Percentiles rank a stretch among this genome's conserved stretches.
phyloP scores from a whole-genome alignment of 805 yeast genomes.

The Ogataea glucozyma region DNA sequence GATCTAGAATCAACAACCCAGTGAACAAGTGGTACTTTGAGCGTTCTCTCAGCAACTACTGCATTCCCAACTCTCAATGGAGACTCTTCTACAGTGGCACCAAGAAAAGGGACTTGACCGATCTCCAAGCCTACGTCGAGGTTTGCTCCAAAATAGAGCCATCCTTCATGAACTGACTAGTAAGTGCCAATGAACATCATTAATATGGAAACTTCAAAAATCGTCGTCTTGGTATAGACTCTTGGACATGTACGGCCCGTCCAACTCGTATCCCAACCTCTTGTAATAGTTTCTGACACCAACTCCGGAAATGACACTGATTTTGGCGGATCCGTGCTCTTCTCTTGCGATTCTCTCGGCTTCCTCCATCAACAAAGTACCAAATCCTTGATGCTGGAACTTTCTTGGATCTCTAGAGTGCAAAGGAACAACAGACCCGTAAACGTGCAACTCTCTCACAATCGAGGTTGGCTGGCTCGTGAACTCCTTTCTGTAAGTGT shows the following conservation, averaged over 20 bases:
- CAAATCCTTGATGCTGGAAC: conserved; percentile 99
- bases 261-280: conserved; percentile 84
- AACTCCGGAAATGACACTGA: conserved; percentile 94
- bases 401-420: conserved; percentile 97
- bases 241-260: conserved; percentile 98
- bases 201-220: background rate
- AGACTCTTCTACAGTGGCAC: conserved; percentile 45
- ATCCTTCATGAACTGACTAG: conserved; percentile 41
- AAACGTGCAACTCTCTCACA: conserved; percentile 96
- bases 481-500: conserved; percentile 89
- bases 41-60: conserved; percentile 71
- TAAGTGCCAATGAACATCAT: background rate
- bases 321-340: conserved; percentile 90
- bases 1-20: conserved; percentile 83
- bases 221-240: conserved; percentile 7
- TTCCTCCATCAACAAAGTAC: conserved; percentile 96
- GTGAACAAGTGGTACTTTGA: conserved; percentile 98
- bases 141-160: conserved; percentile 62
- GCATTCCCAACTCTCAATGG: conserved; percentile 41
- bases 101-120: conserved; percentile 31
- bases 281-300: conserved; percentile 97
- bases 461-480: conserved; percentile 82
- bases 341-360: conserved; percentile 94
- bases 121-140: conserved; percentile 48
- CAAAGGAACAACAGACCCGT: conserved; percentile 95